Conservation (phyloP, 805 yeast genomes). For the Pichia gijzeniarum region DNA sequence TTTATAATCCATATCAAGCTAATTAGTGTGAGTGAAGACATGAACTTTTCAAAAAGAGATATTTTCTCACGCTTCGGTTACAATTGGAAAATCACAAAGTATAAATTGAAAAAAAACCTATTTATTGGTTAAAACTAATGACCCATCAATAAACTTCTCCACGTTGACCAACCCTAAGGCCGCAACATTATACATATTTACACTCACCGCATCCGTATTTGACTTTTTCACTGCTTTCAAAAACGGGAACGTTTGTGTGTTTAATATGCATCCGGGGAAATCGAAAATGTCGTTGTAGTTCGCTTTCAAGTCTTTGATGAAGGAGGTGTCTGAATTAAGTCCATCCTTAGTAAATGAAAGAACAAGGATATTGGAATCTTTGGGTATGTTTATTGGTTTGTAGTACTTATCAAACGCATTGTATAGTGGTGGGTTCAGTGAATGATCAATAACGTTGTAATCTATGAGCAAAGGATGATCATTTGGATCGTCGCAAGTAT, state of each 20-base stretch:
- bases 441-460: conserved; percentile 7
- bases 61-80: too few relatives aligned
- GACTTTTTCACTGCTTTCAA: conserved; percentile 13
- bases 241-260: conserved; percentile 21
- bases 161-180: conserved; percentile 23
- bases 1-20: too few relatives aligned
- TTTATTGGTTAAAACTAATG: conserved; percentile 16
- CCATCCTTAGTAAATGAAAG: conserved; percentile 9
- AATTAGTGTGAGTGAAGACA: too few relatives aligned
- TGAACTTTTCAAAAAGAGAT: too few relatives aligned
- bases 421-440: not conserved
- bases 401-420: not conserved
- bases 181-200: conserved; percentile 22
- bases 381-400: not conserved
- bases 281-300: conserved; percentile 10
- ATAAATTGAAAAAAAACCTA: not conserved
- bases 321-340: conserved; percentile 1
- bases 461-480: conserved; percentile 2
- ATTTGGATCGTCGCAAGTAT: conserved; percentile 4
- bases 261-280: conserved; percentile 18
- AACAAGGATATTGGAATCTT: not conserved
- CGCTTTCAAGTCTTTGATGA: conserved; percentile 3
- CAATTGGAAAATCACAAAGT: too few relatives aligned
- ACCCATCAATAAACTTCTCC: conserved; percentile 15
- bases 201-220: conserved; percentile 4